Percentiles rank a stretch among this genome's conserved stretches.
These are phyloP conservation scores for Tulasnella sp. DNA, from an alignment of 768 basidiomycete genomes.

Conservation along the genomic window DNA sequence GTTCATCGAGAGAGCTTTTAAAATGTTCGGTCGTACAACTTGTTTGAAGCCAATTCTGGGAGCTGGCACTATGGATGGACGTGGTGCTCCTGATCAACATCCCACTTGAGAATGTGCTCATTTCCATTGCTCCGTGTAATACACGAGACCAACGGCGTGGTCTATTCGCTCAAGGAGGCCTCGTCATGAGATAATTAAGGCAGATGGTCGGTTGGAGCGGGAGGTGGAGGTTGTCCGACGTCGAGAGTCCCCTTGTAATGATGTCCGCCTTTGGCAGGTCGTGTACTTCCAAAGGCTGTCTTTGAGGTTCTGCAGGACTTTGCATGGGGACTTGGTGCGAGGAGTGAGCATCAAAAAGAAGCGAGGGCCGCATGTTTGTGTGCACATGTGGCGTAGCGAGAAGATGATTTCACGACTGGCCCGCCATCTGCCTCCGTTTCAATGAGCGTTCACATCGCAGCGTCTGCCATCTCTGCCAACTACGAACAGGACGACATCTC, in stretches of 20 bases:
- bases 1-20: neutral
- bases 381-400: neutral
- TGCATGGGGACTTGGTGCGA: neutral
- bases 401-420: neutral
- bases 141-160: neutral
- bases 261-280: neutral
- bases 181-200: neutral
- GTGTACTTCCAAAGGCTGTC: neutral
- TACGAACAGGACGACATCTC: slow-evolving; percentile 25
- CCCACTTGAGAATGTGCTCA: neutral
- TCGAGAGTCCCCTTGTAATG: neutral
- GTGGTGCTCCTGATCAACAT: neutral
- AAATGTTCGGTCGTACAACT: neutral
- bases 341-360: neutral
- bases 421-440: neutral
- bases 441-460: slow-evolving; percentile 25
- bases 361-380: neutral
- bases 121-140: neutral
- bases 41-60: neutral
- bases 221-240: no score
- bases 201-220: neutral
- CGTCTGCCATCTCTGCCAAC: slow-evolving; percentile 9
- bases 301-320: neutral
- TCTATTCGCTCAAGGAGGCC: neutral
- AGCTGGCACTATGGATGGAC: neutral